Evolutionary conservation across 2,329 filamentous ascomycete species (phyloP).

Genomic region (Emmonsia crescens): DNA sequence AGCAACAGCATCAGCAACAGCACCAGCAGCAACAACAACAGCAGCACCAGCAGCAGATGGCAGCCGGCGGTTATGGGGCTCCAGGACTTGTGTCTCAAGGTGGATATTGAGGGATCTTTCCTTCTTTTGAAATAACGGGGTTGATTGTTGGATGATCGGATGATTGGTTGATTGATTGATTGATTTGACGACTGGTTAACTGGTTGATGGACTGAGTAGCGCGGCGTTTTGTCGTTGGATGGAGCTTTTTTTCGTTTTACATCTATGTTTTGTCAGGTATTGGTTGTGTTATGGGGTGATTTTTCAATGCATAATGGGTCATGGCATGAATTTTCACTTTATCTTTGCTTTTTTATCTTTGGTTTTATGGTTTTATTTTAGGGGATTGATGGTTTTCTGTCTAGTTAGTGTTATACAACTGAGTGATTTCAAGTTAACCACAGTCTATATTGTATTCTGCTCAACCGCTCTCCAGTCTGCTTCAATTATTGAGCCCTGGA

Average conservation of each 20-base stretch:
- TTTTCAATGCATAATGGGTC: background rate
- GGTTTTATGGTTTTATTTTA: background rate
- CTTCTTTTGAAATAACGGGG: background rate
- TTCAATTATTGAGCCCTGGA: background rate
- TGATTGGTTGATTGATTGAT: background rate
- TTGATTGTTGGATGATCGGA: background rate
- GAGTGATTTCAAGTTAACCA: background rate
- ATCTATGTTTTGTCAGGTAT: background rate
- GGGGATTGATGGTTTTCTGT: background rate
- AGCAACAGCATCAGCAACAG: constrained; percentile 27
- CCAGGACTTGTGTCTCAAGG: constrained; percentile 22
- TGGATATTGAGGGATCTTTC: constrained; percentile 7
- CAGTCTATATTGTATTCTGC: background rate
- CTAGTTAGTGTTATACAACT: background rate
- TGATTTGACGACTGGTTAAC: background rate
- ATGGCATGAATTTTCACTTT: background rate
- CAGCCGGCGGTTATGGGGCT: constrained; percentile 27
- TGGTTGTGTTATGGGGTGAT: background rate
- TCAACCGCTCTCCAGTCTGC: background rate
- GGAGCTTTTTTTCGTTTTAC: background rate
- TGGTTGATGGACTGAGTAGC: background rate
- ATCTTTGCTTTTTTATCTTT: background rate
- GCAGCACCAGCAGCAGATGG: constrained; percentile 20
- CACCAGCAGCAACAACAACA: constrained; percentile 20
- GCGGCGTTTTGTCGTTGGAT: background rate